These are phyloP conservation scores for Lentinula lateritia DNA, from an alignment of 768 basidiomycete genomes.

Conservation along the genomic window DNA sequence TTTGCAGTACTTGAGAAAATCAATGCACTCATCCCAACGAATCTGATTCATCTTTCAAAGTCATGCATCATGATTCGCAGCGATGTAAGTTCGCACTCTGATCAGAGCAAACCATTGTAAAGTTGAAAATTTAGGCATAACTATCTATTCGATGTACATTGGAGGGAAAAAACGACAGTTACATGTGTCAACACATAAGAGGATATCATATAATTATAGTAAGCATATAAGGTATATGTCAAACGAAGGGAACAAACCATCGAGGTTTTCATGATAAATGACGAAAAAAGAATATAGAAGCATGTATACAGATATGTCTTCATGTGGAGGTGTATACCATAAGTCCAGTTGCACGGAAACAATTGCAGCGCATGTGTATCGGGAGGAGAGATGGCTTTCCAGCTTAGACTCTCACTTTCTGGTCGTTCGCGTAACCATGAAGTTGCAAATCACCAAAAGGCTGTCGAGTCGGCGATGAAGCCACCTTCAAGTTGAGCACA, in stretches of 20 bases:
- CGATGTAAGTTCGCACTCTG: too few relatives aligned
- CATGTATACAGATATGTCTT: background rate
- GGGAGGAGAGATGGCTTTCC: background rate
- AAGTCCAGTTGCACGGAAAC: background rate
- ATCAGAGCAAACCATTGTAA: too few relatives aligned
- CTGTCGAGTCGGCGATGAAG: background rate
- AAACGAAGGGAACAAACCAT: background rate
- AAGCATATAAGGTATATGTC: background rate
- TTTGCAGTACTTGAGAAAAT: too few relatives aligned
- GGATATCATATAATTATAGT: background rate
- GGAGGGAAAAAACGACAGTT: background rate
- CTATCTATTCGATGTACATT: too few relatives aligned
- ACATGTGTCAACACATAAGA: background rate
- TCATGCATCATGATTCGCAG: too few relatives aligned
- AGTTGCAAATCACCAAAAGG: constrained; percentile 1
- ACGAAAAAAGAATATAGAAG: background rate
- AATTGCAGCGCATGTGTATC: background rate
- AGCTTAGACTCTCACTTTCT: background rate
- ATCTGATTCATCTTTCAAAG: background rate
- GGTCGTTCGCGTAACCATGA: background rate
- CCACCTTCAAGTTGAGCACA: background rate
- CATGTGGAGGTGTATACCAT: background rate
- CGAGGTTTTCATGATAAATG: background rate
- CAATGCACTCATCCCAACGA: background rate
- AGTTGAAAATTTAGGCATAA: background rate